Evolutionary conservation across 2,329 filamentous ascomycete genomes (phyloP).

Genomic region (Pestalotiopsis fici): DNA sequence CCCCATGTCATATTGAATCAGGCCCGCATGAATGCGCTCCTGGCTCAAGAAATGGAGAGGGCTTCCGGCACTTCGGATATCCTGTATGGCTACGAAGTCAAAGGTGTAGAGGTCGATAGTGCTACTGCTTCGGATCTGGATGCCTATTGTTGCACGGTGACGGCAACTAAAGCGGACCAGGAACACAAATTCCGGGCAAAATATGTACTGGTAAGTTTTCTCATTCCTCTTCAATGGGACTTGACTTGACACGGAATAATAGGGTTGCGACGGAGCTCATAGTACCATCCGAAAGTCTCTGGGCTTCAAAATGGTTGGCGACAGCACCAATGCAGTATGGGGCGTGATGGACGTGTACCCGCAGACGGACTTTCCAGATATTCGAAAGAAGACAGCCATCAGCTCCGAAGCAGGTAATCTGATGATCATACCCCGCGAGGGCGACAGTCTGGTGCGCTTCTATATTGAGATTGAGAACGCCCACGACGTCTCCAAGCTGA

Average conservation of each 20-base stretch:
- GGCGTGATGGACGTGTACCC: constrained; percentile 52
- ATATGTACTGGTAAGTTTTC: constrained; percentile 49
- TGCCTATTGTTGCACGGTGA: constrained; percentile 45
- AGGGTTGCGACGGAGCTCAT: constrained; percentile 51
- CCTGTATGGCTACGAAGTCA: constrained; percentile 56
- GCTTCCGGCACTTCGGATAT: constrained; percentile 41
- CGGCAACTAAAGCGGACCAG: constrained; percentile 38
- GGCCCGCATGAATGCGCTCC: constrained; percentile 52
- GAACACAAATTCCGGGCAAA: constrained; percentile 45
- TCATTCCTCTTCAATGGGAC: background rate
- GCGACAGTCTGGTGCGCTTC: constrained; percentile 57
- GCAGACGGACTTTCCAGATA: constrained; percentile 62
- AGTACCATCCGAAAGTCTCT: constrained; percentile 51
- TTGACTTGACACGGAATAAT: background rate
- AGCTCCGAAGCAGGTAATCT: constrained; percentile 56
- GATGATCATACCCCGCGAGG: constrained; percentile 64
- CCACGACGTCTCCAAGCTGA: constrained; percentile 48
- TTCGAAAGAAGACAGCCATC: constrained; percentile 57
- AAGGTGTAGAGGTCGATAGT: constrained; percentile 49
- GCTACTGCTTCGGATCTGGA: constrained; percentile 32
- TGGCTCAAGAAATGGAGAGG: constrained; percentile 52
- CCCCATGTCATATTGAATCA: constrained; percentile 61
- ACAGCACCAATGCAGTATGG: constrained; percentile 26
- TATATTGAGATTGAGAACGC: constrained; percentile 60
- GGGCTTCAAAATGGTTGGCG: constrained; percentile 56